Conservation (phyloP, 768 basidiomycete species). For the Hydnomerulius pinastri region DNA sequence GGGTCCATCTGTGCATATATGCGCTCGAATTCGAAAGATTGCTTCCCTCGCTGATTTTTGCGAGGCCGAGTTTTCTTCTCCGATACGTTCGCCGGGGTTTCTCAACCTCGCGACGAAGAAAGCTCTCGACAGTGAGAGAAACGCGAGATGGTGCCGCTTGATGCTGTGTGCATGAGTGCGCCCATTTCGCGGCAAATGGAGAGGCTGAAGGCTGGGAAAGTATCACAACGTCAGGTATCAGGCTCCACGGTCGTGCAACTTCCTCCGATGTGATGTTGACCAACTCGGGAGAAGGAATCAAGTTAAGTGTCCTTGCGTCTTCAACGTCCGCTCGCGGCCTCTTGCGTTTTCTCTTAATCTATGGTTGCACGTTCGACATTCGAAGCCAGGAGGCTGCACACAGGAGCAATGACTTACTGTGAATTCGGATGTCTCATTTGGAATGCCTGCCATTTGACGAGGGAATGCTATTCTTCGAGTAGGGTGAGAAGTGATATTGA, state of each 20-base stretch:
- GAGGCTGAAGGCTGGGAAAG: constrained; percentile 12
- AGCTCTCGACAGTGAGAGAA: constrained; percentile 27
- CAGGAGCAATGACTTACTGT: constrained; percentile 17
- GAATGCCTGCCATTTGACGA: constrained; percentile 2
- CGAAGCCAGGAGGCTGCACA: neutral
- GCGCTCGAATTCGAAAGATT: constrained; percentile 9
- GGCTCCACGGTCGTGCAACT: neutral
- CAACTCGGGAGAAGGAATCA: neutral
- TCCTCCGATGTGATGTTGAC: neutral
- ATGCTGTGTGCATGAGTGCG: neutral
- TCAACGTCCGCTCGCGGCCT: constrained; percentile 11
- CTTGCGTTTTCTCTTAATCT: constrained; percentile 31
- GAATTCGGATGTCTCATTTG: constrained; percentile 18
- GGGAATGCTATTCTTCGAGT: neutral
- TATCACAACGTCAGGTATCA: constrained; percentile 21
- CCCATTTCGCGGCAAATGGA: neutral
- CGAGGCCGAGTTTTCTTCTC: neutral
- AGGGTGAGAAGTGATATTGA: too few relatives aligned
- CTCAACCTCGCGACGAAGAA: constrained; percentile 18
- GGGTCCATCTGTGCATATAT: constrained; percentile 17
- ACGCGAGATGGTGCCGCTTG: neutral
- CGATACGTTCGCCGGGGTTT: neutral
- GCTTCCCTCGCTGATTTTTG: neutral
- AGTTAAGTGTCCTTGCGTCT: neutral
- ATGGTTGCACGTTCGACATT: neutral